Conservation (phyloP, 2,329 filamentous ascomycete genomes). For the Conoideocrella luteorostrata region DNA sequence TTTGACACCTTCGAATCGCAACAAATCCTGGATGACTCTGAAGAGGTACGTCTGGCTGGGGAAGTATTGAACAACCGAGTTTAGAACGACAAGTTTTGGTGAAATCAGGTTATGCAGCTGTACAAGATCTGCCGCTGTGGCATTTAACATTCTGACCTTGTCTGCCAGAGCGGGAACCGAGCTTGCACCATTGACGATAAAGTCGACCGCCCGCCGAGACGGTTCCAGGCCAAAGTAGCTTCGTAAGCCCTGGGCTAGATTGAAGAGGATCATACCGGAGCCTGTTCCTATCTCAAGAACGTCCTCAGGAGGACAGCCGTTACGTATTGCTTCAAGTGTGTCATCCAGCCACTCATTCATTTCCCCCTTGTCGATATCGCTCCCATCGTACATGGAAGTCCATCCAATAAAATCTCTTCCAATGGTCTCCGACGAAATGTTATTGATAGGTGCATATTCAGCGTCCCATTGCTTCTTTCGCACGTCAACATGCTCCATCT, state of each 20-base stretch:
- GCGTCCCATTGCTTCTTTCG: too few species aligned
- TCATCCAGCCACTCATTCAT: constrained; percentile 28
- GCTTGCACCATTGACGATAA: constrained; percentile 12
- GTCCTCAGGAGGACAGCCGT: constrained; percentile 4
- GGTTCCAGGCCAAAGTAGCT: constrained; percentile 24
- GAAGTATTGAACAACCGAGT: constrained; percentile 24
- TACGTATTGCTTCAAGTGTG: constrained; percentile 16
- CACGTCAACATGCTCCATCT: too few species aligned
- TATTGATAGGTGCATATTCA: constrained; percentile 8
- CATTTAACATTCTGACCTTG: constrained; percentile 14
- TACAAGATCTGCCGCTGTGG: constrained; percentile 16
- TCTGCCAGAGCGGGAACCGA: constrained; percentile 7
- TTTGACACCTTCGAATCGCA: background rate
- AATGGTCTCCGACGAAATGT: background rate
- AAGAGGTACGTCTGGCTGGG: constrained; percentile 19
- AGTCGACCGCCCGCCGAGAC: constrained; percentile 14
- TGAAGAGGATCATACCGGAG: constrained; percentile 26
- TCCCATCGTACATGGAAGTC: constrained; percentile 26
- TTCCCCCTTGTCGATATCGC: constrained; percentile 17
- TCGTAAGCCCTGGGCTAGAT: constrained; percentile 13
- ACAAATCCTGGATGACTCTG: constrained; percentile 9
- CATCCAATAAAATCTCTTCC: constrained; percentile 24
- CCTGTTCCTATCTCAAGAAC: constrained; percentile 25
- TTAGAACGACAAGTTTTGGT: constrained; percentile 17
- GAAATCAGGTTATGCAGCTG: background rate